Evolutionary conservation across 2,329 filamentous ascomycete species (phyloP), one percentile per base, ranked within the genome.

Genomic region (Colletotrichum nymphaeae): DNA sequence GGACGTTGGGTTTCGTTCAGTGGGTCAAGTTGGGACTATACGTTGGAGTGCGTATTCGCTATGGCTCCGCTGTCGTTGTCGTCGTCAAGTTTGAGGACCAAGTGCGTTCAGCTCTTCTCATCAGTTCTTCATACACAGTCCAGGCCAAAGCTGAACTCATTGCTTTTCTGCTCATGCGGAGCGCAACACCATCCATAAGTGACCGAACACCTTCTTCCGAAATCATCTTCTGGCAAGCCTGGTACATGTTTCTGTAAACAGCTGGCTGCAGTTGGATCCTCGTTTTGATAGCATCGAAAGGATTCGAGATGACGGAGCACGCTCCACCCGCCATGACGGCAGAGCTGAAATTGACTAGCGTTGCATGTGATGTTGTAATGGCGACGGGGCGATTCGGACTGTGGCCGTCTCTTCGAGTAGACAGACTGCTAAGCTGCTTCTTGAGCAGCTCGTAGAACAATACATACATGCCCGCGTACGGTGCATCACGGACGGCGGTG

Each of bases 281-380:
- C 26, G 97, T 99, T 86, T 99, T 99, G 82, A 98, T 92, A 1
- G 95, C 95, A 83, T 99, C 97, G 79, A 98, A 98, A 0, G 97
- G 97, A 81, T 99, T 99, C 9, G 97, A 98, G 49, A 98, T 88
- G 4, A 93, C 92, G 1, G 95, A 98, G 68, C 95, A 97, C 35
- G 94, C 85, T 1, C 92, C 93, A 0, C 95, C 96, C 4, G 96
- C 95, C 4, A 95, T 79, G 4, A 94, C 91, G 14, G 94, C 96
- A 0, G 94, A 96, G 16, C 90, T 86, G 79, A 98, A 98, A 82
- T 99, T 98, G 82, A 84, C 24, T 79, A 72, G 24, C 2, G 72
- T 72, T 28, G 74, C 74, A 22, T 71, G 74, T 11, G 74, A 75
- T 22, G 69, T 60, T 26, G 49, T 67, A 26, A 75, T 66, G 16